Base-by-base conservation (phyloP, 2,329 filamentous ascomycete genomes). In the Cladosporium sp. region DNA sequence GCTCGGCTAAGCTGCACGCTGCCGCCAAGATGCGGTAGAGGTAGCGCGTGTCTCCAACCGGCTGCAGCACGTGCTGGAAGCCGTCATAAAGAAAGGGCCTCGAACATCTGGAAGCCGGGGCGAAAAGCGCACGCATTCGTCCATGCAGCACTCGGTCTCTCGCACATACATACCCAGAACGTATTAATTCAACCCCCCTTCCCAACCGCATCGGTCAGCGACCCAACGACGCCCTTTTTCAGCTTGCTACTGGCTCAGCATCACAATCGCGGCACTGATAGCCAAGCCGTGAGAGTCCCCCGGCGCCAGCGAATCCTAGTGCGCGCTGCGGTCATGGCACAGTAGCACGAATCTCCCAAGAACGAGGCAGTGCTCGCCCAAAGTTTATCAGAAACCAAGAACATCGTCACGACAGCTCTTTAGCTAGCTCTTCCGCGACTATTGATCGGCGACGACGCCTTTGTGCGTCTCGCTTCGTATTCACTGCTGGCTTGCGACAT, bases 301-400 rank as follows among this genome's bases (percentile, higher is more conserved):
- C 45, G 17, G 28, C 45, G 28, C 45, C 34, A 37, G 39, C 47
- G 34, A 35, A 50, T 37, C 47, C 32, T 32, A 25, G 47, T 32
- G 47, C 47, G 47, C 47, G 47, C 24, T 25, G 28, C 28, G 45
- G 48, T 20, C 35, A 51, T 51, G 35, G 48, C 48, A 51, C 48
- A 39, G 48, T 51, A 51, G 36, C 13, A 32, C 50, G 36, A 40
- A 48, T 32, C 48, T n/a, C 48, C n/a, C 50, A 42, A 44, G 37
- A 53, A 42, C 50, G 50, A 53, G 50, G 50, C 50, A 40, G 50
- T 53, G 50, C 50, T 42, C 34, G 34, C 9, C 17, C 36, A 50
- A 50, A 15, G 24, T 50, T 32, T 39, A 39, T 19, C 36, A 17
- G 36, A 19, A 20, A 35, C 25, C 17, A 48, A 48, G 45, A n/a